Base-by-base conservation (phyloP, 2,329 filamentous ascomycete species). In the Ophiostoma himal-ulmi region DNA sequence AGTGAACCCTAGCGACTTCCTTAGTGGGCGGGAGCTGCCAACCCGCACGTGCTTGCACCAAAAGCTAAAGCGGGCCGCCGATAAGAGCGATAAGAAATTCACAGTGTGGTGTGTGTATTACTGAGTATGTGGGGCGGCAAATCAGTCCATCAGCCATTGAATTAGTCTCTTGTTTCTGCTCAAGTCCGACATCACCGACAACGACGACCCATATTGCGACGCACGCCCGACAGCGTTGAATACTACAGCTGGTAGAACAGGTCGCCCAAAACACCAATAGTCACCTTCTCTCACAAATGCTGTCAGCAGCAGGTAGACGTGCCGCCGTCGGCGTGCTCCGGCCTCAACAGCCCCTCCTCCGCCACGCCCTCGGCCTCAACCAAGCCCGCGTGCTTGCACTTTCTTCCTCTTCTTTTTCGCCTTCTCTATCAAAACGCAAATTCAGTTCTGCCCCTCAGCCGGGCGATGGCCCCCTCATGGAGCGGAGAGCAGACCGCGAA, bases 381-480 rank as follows among this genome's bases (percentile, higher is more conserved):
- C 54, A 26, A 37, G 57, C 39, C 70, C 67, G n/a, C 4, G 17
- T 64, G 41, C 22, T 60, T 52, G 41, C 67, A 30, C 30, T 54
- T 48, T 64, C 69, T 67, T 57, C 67, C 13, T 57, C 71, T 14
- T 7, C 52, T 3, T 44, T 44, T 36, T 66, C 69, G 14, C 64
- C 54, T 10, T 30, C 44, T 48, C 20, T 57, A 5, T 5, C 68
- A 14, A 36, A 52, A 36, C 68, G 52, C 41, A 22, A 13, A 26
- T 62, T 41, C 20, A 82, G 86, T 69, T 80, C 85, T 13, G 84
- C 88, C 34, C 88, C 88, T 5, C 85, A 83, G 75, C 80, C 81
- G 17, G 86, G 87, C 72, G 85, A 87, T 77, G 87, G 86, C 36
- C 88, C 88, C 69, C 79, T 91, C 74, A 86, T 91, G 84, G 84